A percentile compares a stretch with the other conserved stretches of the same genome.
Conservation (phyloP, 1,284 basidiomycete species). For the Melampsora americana region DNA sequence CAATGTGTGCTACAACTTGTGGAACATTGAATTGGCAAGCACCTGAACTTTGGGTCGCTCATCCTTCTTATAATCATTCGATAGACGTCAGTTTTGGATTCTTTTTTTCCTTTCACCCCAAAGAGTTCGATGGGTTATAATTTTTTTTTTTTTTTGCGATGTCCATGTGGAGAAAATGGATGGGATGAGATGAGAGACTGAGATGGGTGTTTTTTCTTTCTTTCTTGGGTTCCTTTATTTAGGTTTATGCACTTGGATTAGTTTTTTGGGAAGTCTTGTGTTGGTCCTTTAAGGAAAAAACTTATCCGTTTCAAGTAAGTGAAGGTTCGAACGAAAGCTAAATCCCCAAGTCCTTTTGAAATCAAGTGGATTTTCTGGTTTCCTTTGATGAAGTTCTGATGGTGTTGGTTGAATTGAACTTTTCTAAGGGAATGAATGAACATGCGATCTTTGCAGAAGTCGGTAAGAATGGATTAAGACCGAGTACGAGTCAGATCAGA, state of each 20-base stretch:
- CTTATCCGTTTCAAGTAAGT: conserved; percentile 86
- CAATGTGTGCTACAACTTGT: conserved; percentile 44
- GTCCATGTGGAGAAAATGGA: not conserved
- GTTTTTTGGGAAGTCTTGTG: conserved; percentile 98
- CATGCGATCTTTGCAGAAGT: conserved; percentile 96
- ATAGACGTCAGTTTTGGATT: conserved; percentile 62
- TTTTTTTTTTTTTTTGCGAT: not conserved
- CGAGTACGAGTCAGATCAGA: conserved; percentile 71
- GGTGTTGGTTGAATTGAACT: not conserved
- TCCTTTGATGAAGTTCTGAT: not conserved
- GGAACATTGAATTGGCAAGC: conserved; percentile 57
- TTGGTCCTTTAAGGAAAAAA: conserved; percentile 80
- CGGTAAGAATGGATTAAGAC: conserved; percentile 71
- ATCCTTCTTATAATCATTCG: conserved; percentile 97
- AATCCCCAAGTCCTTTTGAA: too few relatives aligned
- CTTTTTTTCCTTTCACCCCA: not conserved
- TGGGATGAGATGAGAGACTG: not conserved
- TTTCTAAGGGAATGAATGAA: conserved; percentile 44
- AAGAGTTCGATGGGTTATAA: not conserved
- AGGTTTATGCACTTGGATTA: conserved; percentile 88
- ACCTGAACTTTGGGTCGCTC: conserved; percentile 92
- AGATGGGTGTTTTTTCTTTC: not conserved
- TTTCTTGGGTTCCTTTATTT: not conserved
- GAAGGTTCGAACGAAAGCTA: too few relatives aligned
- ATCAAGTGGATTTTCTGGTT: not conserved